These are phyloP conservation scores for Spergularia bocconei DNA, from an alignment of 148 eudicot species.

Conservation along the genomic window DNA sequence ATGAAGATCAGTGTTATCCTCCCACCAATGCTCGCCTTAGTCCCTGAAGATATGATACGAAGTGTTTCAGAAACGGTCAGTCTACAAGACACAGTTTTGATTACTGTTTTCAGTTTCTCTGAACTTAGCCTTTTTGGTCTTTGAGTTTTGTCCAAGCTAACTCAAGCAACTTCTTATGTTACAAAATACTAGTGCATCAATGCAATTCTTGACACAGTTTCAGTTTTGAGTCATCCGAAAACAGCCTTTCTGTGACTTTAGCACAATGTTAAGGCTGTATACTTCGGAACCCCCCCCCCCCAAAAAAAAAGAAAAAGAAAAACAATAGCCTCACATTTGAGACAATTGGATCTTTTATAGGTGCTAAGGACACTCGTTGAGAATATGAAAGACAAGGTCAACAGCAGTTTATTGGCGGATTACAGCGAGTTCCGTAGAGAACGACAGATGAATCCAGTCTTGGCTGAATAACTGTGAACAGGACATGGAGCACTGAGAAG, in stretches of 20 bases:
- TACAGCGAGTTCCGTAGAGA: conserved; percentile 63
- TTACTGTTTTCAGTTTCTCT: neutral
- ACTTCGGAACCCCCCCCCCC: no score
- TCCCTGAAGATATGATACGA: conserved; percentile 62
- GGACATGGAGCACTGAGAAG: conserved; percentile 21
- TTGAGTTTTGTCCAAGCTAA: neutral
- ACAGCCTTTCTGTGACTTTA: no score
- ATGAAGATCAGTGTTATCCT: conserved; percentile 69
- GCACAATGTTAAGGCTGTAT: no score
- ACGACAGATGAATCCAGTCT: conserved; percentile 38
- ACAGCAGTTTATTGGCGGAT: conserved; percentile 66
- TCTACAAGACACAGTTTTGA: neutral
- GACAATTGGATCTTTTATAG: conserved; percentile 27
- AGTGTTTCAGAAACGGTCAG: conserved; percentile 71
- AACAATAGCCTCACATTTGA: no score
- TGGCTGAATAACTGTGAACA: conserved; percentile 34
- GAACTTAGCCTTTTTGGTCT: no score
- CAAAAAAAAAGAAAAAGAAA: no score
- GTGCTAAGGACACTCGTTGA: conserved; percentile 60
- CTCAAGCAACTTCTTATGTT: no score
- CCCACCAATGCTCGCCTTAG: conserved; percentile 56
- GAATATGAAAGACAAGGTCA: conserved; percentile 84
- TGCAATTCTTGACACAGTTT: no score
- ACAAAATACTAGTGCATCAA: no score
- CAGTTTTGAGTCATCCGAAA: neutral